Evolutionary conservation across 2,329 filamentous ascomycete species (phyloP), one percentile per base, ranked within the genome.

Genomic region (Aureobasidium zeae): DNA sequence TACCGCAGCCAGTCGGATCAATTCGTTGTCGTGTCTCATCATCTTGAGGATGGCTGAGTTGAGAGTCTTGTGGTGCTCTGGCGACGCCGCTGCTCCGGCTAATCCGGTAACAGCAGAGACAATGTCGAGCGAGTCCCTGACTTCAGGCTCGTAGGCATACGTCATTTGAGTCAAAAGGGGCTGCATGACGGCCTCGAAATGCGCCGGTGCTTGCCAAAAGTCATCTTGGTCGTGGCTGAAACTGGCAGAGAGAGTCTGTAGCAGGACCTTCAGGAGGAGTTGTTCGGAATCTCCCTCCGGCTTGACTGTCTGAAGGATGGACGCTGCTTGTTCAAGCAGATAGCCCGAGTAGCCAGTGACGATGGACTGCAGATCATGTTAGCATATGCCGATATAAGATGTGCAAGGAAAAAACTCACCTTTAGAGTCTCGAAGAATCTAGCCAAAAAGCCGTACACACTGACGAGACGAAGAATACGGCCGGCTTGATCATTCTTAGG

Each of bases 331-430:
- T 29, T 94, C 86, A 47, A 94, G 64, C 20, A 94, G 68, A 58
- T 94, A 94, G 48, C 80, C 82, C 2, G 86, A 81, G 61, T 98
- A 98, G 63, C 80, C 83, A 8, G 91, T 96, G 47, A 96, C 87
- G 46, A 96, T 89, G 6, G 86, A 91, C 73, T 45, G 28, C 3
- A 25, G 3, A n/a, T 17, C 11, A 2, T 2, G 21, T 43, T 20
- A 43, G 39, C 29, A 17, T 16, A 12, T 11, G 10, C 4, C 13
- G 2, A 22, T 8, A 17, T 3, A 5, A 21, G 1, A 16, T 8
- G 11, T 20, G 12, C 15, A 19, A 3, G 3, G 13, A 4, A n/a
- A 4, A 37, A 29, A 37, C 33, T 20, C 13, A 45, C 43, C 43
- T 91, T 91, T 49, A 96, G 79, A 51, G 77, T 83, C 47, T 80